phyloP scores from a whole-genome alignment of 805 yeast species.

The Zygosaccharomyces lentus region DNA sequence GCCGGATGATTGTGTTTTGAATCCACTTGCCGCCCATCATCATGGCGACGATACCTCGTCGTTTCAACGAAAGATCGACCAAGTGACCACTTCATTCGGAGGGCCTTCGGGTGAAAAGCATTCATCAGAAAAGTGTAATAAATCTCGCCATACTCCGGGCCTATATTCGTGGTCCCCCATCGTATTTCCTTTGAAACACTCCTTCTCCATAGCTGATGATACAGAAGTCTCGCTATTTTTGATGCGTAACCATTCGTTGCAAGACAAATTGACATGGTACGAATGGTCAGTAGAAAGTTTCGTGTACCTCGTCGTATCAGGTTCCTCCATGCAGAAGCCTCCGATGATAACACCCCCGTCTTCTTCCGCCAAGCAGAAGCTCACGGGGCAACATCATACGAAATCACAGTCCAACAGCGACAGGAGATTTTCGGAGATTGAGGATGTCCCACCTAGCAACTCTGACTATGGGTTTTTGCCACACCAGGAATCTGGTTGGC shows the following conservation, averaged over 20 bases:
- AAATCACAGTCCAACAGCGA: conserved; percentile 1
- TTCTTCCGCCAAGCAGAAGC: not conserved
- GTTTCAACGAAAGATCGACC: conserved; percentile 1
- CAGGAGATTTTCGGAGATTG: conserved; percentile 5
- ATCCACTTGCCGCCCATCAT: conserved; percentile 4
- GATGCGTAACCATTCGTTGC: conserved; percentile 41
- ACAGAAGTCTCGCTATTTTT: conserved; percentile 51
- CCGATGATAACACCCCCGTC: not conserved
- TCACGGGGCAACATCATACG: not conserved
- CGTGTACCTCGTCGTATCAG: conserved; percentile 39
- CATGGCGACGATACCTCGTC: conserved; percentile 31
- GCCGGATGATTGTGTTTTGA: conserved; percentile 24
- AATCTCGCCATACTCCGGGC: conserved; percentile 37
- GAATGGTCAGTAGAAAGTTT: conserved; percentile 60
- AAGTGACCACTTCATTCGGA: not conserved
- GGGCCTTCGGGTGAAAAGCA: not conserved
- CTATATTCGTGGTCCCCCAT: conserved; percentile 67
- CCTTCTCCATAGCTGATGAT: conserved; percentile 49
- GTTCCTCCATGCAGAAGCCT: conserved; percentile 10
- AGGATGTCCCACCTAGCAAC: conserved; percentile 12
- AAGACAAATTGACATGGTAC: conserved; percentile 52
- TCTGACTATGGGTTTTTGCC: conserved; percentile 14
- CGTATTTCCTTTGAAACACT: conserved; percentile 55
- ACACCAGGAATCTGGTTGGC: conserved; percentile 26
- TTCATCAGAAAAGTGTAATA: conserved; percentile 15